Base-by-base conservation (phyloP, 306 rosid species). In the Trifolium subterraneum region DNA sequence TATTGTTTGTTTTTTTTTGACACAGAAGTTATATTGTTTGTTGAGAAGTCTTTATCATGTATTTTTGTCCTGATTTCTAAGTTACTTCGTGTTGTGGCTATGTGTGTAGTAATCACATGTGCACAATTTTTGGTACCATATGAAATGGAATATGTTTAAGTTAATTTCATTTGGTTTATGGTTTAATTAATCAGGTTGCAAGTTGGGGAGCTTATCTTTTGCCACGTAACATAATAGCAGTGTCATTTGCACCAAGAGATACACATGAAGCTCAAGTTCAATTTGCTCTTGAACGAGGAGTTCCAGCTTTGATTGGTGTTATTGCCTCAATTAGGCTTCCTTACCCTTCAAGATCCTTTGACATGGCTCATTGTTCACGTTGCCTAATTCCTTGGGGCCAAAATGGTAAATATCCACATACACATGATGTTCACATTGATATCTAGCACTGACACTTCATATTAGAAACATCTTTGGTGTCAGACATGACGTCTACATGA, bases 361-460 rank as follows among this genome's bases (percentile, higher is more conserved):
- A 92, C 87, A 88, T 94, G 91, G 99, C 99, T 41, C 99, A 94
- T 15, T 94, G 99, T 84, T 94, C 99, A 3, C 99, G 99, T 41
- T 94, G 99, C 81, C 97, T 94, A 50, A 94, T 94, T 75, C 99
- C 99, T 0, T 94, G 99, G 99, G 95, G 89, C 62, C 79, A 83
- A 66, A 35, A 75, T 36, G 96, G 99, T 94, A 60, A 60, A 86
- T 55, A 39, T 61, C 55, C 18, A 52, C 0, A 27, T n/a, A n/a
- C n/a, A n/a, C n/a, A 22, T 22, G 1, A 22, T 22, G 25, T 22
- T 22, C 25, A 22, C 25, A 22, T 22, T 22, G 1, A 22, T 22
- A 22, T 22, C 50, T 44, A 44, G 12, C 15, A 44, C 4, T 2
- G 25, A 22, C 25, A 22, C 25, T 22, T 22, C 25, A 22, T 22